Base-by-base conservation (phyloP, 2,329 filamentous ascomycete genomes). In the Waltergamsia citrina region DNA sequence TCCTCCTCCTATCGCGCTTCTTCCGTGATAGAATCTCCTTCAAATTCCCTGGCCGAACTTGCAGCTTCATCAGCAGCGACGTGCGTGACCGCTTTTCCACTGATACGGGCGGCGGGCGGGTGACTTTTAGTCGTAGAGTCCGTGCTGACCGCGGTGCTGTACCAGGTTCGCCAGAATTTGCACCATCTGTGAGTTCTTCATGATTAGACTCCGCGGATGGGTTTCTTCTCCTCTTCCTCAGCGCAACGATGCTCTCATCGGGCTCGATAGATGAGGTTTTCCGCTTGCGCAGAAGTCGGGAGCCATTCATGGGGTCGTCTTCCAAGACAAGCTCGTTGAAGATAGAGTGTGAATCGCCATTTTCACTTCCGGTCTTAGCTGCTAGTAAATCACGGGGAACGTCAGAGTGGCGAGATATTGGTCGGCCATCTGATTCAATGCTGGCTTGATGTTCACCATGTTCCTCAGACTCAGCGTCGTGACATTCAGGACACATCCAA, bases 251-350 rank as follows among this genome's bases (percentile, higher is more conserved):
- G 12, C 63, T 62, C 43, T 81, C 69, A 41, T 85, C 65, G 42
- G 60, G 64, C 32, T 81, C 78, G 10, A 72, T 65, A 4, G 83
- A 81, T 2, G 85, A 86, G 14, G 85, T 80, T 56, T 90, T 94
- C 35, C 88, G 77, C 59, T 94, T 94, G 39, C 88, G 74, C 39
- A 94, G 62, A 21, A 83, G 74, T 34, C 86, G 79, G 7, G 85
- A 79, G 29, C 81, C 83, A 54, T 90, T 82, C 62, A 81, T 67
- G 7, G 80, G 70, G 47, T 86, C 81, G 41, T 82, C 81, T 34
- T 82, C 74, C 35, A 83, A 65, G 24, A 83, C 78, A 9, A 83
- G 62, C 36, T 78, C 78, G 43, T 82, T 82, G 55, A 87, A 87
- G 19, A 86, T 75, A 1, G 84, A 87, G 54, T 85, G 81, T 19